A percentile compares a stretch with the other conserved stretches of the same genome.
phyloP scores from a whole-genome alignment of 1,284 basidiomycete genomes.

The Ganoderma lucidum region DNA sequence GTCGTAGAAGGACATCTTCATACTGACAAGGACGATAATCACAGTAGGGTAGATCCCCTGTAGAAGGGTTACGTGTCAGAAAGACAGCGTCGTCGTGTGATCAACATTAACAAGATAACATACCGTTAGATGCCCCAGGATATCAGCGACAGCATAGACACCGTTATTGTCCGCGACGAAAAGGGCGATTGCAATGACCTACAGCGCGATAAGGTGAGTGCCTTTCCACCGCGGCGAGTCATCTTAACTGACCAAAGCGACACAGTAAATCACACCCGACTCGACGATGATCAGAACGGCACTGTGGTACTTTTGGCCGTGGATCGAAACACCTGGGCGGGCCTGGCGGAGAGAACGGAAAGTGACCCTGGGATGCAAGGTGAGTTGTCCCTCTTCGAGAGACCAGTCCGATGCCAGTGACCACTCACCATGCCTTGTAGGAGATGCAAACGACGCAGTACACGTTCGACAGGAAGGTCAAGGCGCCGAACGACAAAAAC shows the following conservation, averaged over 20 bases:
- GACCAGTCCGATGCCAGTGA: neutral
- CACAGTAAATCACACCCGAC: slow-evolving; percentile 21
- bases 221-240: neutral
- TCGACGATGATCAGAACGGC: slow-evolving; percentile 19
- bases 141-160: slow-evolving; percentile 14
- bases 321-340: slow-evolving; percentile 4
- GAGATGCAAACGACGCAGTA: slow-evolving; percentile 7
- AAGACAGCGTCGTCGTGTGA: neutral
- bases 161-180: slow-evolving; percentile 11
- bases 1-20: slow-evolving; percentile 20
- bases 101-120: neutral
- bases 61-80: neutral
- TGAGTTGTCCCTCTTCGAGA: neutral
- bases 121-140: slow-evolving; percentile 14
- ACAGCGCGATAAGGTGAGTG: neutral
- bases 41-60: slow-evolving; percentile 20
- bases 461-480: slow-evolving; percentile 10
- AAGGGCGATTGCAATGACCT: slow-evolving; percentile 12
- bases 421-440: neutral
- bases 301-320: slow-evolving; percentile 1
- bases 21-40: slow-evolving; percentile 20
- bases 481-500: slow-evolving; percentile 7
- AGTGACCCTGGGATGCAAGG: neutral
- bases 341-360: neutral
- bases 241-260: slow-evolving; percentile 13